Evolutionary conservation across 2,329 filamentous ascomycete species (phyloP), one percentile per base, ranked within the genome.

Genomic region (Pseudogymnoascus sp.): DNA sequence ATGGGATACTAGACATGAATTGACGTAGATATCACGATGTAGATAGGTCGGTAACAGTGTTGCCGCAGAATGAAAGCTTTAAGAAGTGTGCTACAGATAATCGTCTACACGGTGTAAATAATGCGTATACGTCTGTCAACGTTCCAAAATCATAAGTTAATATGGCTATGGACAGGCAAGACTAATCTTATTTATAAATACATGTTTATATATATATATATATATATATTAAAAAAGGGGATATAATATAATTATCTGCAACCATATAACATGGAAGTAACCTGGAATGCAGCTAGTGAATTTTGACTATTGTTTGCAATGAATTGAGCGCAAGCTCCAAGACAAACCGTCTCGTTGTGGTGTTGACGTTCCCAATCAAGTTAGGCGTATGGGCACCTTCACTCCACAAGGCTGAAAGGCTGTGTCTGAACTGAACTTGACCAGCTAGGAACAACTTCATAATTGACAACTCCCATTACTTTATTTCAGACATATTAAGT

Each of bases 351-450:
- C n/a, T 33, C 29, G n/a, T 15, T 10, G 29, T 56, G 29, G 50
- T 56, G 50, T 56, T 56, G 50, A 33, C 10, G 50, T 33, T 56
- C 50, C 50, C 17, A 56, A 56, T 33, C 29, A 56, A 56, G 50
- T 56, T 56, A 56, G 50, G 50, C 50, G 29, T 53, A n/a, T 35
- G 26, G 50, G n/a, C n/a, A 26, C 6, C 46, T 31, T 35, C 19
- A 33, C 40, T 62, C 40, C 40, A 29, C 61, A 62, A 62, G 61
- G 61, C 61, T 62, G 61, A 62, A 53, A 62, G 61, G 61, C 61
- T 62, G 42, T 50, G 26, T 21, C 59, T 37, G 44, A 29, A 67
- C 59, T 60, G 33, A n/a, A 56, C 26, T n/a, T n/a, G n/a, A n/a
- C 9, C 23, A 63, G 62, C 46, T 1, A 13, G 10, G n/a, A 56